phyloP scores from a whole-genome alignment of 2,329 filamentous ascomycete genomes.

The Colletotrichum coccodes region DNA sequence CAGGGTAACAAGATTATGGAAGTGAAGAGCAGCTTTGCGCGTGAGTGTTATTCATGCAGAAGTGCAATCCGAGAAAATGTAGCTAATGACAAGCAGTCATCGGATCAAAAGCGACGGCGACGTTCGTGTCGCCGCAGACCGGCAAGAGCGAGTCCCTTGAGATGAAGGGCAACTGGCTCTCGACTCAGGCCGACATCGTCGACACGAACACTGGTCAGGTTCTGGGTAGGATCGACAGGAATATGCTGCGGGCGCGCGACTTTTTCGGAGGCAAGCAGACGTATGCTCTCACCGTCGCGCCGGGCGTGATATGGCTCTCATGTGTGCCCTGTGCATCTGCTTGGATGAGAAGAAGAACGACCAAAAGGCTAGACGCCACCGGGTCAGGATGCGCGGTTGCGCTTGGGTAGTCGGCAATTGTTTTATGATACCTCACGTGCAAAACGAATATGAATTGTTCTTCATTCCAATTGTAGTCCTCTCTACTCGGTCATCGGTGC shows the following conservation, averaged over 20 bases:
- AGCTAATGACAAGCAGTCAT: slow-evolving; percentile 50
- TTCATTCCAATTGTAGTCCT: too few species aligned
- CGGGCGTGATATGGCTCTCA: slow-evolving; percentile 73
- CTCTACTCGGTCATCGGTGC: too few species aligned
- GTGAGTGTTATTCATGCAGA: not conserved
- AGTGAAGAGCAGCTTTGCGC: slow-evolving; percentile 55
- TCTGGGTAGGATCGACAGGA: slow-evolving; percentile 69
- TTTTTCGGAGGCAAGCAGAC: slow-evolving; percentile 71
- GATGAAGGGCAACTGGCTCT: slow-evolving; percentile 72
- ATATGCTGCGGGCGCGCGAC: slow-evolving; percentile 66
- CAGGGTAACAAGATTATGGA: slow-evolving; percentile 59
- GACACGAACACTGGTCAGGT: slow-evolving; percentile 59
- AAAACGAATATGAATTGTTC: not conserved
- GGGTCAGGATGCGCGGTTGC: not conserved
- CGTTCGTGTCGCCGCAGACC: slow-evolving; percentile 61
- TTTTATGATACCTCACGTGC: not conserved
- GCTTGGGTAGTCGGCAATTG: too few species aligned
- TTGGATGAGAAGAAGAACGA: slow-evolving; percentile 71
- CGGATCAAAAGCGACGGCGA: slow-evolving; percentile 64
- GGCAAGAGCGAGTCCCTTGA: slow-evolving; percentile 57
- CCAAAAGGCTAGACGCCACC: slow-evolving; percentile 4
- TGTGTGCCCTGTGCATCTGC: slow-evolving; percentile 74
- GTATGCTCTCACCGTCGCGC: slow-evolving; percentile 71
- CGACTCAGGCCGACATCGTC: slow-evolving; percentile 66
- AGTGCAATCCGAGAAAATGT: not conserved